Evolutionary conservation across 164 flowering plant species (phyloP).

Genomic region (Akebia trifoliata): DNA sequence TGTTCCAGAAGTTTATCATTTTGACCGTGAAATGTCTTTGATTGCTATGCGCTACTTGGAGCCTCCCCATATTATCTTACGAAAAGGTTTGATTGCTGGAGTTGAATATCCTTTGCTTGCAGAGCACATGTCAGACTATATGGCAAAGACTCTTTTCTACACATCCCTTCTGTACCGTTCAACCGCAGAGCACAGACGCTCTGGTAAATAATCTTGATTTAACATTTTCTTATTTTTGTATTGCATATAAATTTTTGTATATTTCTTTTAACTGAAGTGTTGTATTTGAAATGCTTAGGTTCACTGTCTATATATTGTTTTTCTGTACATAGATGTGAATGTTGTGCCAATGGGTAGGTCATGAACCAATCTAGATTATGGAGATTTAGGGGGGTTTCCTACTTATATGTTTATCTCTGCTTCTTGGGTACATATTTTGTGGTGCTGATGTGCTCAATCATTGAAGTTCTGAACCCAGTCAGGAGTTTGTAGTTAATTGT

Average conservation of each 20-base stretch:
- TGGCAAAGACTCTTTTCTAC: constrained; percentile 78
- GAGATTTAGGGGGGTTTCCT: too few species aligned
- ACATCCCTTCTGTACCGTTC: constrained; percentile 72
- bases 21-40: constrained; percentile 81
- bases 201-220: constrained; percentile 36
- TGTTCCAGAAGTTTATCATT: constrained; percentile 95
- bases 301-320: too few species aligned
- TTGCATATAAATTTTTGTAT: not conserved
- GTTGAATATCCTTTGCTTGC: constrained; percentile 82
- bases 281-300: too few species aligned
- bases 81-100: constrained; percentile 93
- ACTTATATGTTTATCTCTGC: too few species aligned
- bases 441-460: too few species aligned
- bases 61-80: constrained; percentile 90
- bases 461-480: too few species aligned
- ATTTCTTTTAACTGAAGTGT: too few species aligned
- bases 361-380: too few species aligned
- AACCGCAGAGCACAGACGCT: constrained; percentile 76
- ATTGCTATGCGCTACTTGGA: constrained; percentile 91
- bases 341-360: too few species aligned
- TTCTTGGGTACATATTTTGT: too few species aligned
- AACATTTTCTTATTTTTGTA: constrained; percentile 7
- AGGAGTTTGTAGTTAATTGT: too few species aligned
- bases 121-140: constrained; percentile 73
- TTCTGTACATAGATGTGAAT: too few species aligned